A percentile compares a stretch with the other conserved stretches of the same genome.
Evolutionary conservation across 495 filamentous ascomycete species (phyloP).

Genomic region (Penicillium lividum): DNA sequence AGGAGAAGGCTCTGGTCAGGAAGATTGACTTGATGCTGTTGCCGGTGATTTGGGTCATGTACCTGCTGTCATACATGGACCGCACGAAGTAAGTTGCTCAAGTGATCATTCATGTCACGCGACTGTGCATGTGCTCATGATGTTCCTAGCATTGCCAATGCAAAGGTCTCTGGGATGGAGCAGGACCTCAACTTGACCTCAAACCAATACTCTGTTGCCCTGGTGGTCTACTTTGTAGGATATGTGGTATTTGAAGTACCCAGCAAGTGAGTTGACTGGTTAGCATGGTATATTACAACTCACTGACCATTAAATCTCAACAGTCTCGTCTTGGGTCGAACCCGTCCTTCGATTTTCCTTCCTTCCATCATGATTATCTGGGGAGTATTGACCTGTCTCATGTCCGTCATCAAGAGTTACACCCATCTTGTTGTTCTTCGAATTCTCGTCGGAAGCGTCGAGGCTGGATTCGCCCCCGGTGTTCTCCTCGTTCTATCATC

Average conservation of each 20-base stretch:
- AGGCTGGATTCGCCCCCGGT: slow-evolving; percentile 47
- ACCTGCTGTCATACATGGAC: slow-evolving; percentile 52
- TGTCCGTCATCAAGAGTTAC: slow-evolving; percentile 47
- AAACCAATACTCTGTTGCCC: slow-evolving; percentile 34
- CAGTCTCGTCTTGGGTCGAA: slow-evolving; percentile 43
- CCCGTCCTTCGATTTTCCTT: slow-evolving; percentile 46
- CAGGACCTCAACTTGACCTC: slow-evolving; percentile 39
- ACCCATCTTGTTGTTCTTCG: slow-evolving; percentile 42
- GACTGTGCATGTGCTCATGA: neutral
- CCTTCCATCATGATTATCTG: slow-evolving; percentile 46
- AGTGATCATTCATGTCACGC: neutral
- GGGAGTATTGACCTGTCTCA: slow-evolving; percentile 36
- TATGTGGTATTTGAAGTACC: slow-evolving; percentile 52
- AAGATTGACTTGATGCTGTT: slow-evolving; percentile 53
- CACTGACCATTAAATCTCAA: neutral
- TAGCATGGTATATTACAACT: neutral
- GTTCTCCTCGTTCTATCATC: slow-evolving; percentile 49
- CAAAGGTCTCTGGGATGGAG: slow-evolving; percentile 45
- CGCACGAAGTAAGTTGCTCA: slow-evolving; percentile 34
- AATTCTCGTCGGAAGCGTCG: slow-evolving; percentile 38
- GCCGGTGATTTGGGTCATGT: slow-evolving; percentile 51
- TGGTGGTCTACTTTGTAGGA: slow-evolving; percentile 46
- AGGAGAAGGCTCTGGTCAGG: slow-evolving; percentile 38
- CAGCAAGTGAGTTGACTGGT: slow-evolving; percentile 23
- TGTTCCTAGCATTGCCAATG: slow-evolving; percentile 43